Conservation (phyloP, 768 basidiomycete species). For the Sporobolomyces phaffii region DNA sequence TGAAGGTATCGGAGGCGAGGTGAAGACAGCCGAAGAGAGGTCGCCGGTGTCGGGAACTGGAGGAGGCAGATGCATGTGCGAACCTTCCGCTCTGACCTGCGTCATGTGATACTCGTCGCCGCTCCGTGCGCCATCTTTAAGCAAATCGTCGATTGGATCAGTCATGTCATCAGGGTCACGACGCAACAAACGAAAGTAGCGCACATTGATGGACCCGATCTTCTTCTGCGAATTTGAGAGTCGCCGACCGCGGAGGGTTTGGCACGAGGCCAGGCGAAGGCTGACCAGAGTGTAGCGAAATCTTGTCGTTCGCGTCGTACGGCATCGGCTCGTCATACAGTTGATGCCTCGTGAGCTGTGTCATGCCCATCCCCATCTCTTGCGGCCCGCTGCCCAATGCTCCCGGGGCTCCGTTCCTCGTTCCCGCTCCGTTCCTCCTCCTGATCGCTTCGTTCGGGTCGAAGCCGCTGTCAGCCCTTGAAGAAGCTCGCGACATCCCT, state of each 20-base stretch:
- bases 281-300: conserved; percentile 42
- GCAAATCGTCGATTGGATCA: neutral
- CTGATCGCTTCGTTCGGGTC: conserved; percentile 32
- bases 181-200: no score
- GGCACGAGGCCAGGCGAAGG: conserved; percentile 1
- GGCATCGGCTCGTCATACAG: conserved; percentile 85
- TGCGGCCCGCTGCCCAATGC: conserved; percentile 12
- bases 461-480: conserved; percentile 41
- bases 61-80: conserved; percentile 17
- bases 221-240: conserved; percentile 16
- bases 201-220: conserved; percentile 21
- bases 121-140: neutral
- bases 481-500: conserved; percentile 29
- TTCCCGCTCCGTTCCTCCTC: conserved; percentile 17
- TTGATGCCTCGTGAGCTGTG: conserved; percentile 65
- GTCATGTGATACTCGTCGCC: conserved; percentile 16
- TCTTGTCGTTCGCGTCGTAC: conserved; percentile 45
- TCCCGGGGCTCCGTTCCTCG: conserved; percentile 14
- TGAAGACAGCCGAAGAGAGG: neutral
- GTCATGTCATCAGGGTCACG: no score
- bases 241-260: conserved; percentile 6
- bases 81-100: conserved; percentile 7
- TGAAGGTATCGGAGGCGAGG: neutral
- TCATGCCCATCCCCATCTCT: conserved; percentile 41
- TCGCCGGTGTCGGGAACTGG: conserved; percentile 17